phyloP scores from a whole-genome alignment of 768 basidiomycete species.

The Suillus subalutaceus region DNA sequence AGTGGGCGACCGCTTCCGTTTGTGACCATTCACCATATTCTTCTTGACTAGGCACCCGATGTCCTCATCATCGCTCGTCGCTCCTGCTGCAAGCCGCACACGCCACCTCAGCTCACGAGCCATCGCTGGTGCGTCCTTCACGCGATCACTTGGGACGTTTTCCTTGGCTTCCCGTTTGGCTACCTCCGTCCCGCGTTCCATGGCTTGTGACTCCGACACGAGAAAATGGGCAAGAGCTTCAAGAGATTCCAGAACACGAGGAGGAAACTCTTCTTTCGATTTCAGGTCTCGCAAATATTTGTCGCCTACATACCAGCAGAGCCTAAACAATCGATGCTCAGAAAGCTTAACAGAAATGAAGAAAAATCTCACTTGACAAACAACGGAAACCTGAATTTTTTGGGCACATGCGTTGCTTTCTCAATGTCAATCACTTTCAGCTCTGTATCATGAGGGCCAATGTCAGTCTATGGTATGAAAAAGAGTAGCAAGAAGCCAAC shows the following conservation, averaged over 20 bases:
- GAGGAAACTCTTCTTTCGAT: slow-evolving; percentile 50
- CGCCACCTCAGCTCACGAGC: slow-evolving; percentile 90
- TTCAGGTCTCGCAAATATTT: slow-evolving; percentile 77
- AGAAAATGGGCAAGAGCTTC: slow-evolving; percentile 76
- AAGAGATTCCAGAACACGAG: slow-evolving; percentile 73
- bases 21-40: slow-evolving; percentile 35
- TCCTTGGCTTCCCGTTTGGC: slow-evolving; percentile 80
- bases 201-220: slow-evolving; percentile 69
- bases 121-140: slow-evolving; percentile 80
- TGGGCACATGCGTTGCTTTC: slow-evolving; percentile 89
- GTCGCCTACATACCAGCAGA: slow-evolving; percentile 92
- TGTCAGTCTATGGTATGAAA: slow-evolving; percentile 18
- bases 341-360: slow-evolving; percentile 16
- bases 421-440: slow-evolving; percentile 90
- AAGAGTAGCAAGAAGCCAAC: slow-evolving; percentile 27
- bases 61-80: slow-evolving; percentile 72
- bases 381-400: slow-evolving; percentile 86
- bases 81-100: slow-evolving; percentile 60
- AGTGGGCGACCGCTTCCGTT: slow-evolving; percentile 39
- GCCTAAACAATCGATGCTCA: slow-evolving; percentile 42
- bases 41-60: slow-evolving; percentile 28
- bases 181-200: slow-evolving; percentile 73
- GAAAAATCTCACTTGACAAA: slow-evolving; percentile 62
- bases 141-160: slow-evolving; percentile 76
- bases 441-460: slow-evolving; percentile 49